Evolutionary conservation across 164 flowering plant genomes (phyloP).

Genomic region (Berberis thunbergii): DNA sequence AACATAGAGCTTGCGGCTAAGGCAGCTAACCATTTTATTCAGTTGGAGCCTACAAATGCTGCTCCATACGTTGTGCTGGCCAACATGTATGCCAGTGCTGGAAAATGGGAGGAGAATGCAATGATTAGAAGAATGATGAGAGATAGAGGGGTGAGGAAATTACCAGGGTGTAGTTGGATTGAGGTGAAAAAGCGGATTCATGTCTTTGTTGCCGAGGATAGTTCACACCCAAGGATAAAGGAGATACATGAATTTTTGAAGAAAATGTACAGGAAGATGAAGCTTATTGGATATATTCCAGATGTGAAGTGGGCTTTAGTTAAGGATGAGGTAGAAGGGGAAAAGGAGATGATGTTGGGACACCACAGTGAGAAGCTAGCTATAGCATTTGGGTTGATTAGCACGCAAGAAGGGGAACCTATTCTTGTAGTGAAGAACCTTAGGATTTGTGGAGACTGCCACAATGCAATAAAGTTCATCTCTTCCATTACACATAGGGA

Average conservation of each 20-base stretch:
- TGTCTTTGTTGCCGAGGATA: conserved; percentile 71
- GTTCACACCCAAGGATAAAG: conserved; percentile 56
- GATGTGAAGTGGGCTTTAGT: conserved; percentile 54
- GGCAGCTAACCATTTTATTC: conserved; percentile 50
- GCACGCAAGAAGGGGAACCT: conserved; percentile 45
- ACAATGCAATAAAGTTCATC: conserved; percentile 62
- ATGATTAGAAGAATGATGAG: conserved; percentile 44
- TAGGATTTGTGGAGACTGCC: conserved; percentile 80
- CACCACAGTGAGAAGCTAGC: conserved; percentile 88
- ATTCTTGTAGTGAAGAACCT: conserved; percentile 65
- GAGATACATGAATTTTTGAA: conserved; percentile 51
- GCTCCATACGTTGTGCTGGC: conserved; percentile 62
- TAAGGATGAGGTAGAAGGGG: conserved; percentile 40
- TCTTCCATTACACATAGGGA: conserved; percentile 54
- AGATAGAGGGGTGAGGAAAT: conserved; percentile 56
- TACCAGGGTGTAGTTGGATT: conserved; percentile 85
- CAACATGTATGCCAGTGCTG: conserved; percentile 52
- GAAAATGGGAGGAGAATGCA: conserved; percentile 49
- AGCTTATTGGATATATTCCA: conserved; percentile 53
- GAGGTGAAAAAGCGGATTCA: conserved; percentile 51
- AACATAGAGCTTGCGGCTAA: conserved; percentile 56
- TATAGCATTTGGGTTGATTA: conserved; percentile 65
- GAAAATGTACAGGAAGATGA: conserved; percentile 47
- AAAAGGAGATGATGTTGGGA: conserved; percentile 41
- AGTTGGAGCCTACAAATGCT: conserved; percentile 57